A percentile compares a stretch with the other conserved stretches of the same genome.
Evolutionary conservation across 129 eudicot species (phyloP).

Genomic region (Lonicera japonica): DNA sequence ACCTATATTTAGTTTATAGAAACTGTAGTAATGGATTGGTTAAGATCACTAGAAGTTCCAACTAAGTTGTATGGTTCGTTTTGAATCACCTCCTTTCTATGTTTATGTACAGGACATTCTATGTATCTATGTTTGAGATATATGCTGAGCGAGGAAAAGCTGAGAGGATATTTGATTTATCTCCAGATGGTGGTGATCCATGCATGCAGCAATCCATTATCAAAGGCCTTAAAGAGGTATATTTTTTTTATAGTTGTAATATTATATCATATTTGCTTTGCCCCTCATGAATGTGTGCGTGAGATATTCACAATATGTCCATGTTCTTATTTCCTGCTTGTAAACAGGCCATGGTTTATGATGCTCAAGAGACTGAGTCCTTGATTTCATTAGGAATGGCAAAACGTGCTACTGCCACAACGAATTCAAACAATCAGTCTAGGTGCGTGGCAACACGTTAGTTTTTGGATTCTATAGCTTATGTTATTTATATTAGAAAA

Average conservation of each 20-base stretch:
- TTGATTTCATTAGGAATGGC: constrained; percentile 58
- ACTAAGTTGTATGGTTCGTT: too few relatives aligned
- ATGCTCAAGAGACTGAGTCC: constrained; percentile 72
- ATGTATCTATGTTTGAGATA: constrained; percentile 77
- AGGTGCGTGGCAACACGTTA: constrained; percentile 38
- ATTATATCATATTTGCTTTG: constrained; percentile 3
- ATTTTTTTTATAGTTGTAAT: neutral
- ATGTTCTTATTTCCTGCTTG: constrained; percentile 2
- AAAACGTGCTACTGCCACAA: constrained; percentile 77
- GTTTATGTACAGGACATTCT: constrained; percentile 41
- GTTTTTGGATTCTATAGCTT: neutral
- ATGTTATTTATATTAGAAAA: neutral
- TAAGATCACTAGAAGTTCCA: too few relatives aligned
- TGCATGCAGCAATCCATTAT: constrained; percentile 56
- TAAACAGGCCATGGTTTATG: constrained; percentile 44
- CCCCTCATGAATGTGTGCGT: neutral
- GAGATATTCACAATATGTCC: neutral
- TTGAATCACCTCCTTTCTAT: too few relatives aligned
- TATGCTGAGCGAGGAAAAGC: constrained; percentile 63
- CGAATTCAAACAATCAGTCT: constrained; percentile 75
- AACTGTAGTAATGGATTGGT: too few relatives aligned
- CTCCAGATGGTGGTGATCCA: constrained; percentile 50
- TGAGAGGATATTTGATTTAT: constrained; percentile 59
- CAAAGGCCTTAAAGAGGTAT: constrained; percentile 78
- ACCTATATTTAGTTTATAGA: too few relatives aligned